These are phyloP conservation scores for Avena sativa DNA, from an alignment of 176 grass and related monocot genomes.

Conservation along the genomic window DNA sequence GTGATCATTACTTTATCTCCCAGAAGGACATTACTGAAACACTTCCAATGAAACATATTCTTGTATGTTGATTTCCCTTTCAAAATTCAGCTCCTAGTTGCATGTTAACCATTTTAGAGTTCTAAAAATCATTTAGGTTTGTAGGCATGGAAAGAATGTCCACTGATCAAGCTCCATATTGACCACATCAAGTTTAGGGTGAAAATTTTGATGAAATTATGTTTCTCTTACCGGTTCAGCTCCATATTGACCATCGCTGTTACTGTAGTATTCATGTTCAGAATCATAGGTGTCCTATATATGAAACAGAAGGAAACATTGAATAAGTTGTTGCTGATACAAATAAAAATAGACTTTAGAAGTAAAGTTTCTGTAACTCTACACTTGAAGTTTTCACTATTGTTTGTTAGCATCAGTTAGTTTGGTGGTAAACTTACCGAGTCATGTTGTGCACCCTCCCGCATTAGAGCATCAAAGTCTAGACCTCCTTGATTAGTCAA, in stretches of 20 bases:
- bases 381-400: background rate
- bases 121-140: constrained; percentile 57
- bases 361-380: background rate
- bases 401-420: background rate
- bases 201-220: background rate
- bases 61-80: constrained; percentile 52
- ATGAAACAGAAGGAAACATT: background rate
- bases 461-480: background rate
- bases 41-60: constrained; percentile 78
- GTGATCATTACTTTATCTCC: constrained; percentile 82
- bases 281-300: background rate
- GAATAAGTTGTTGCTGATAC: background rate
- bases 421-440: background rate
- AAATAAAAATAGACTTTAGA: too few species aligned
- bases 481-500: background rate
- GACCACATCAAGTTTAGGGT: too few species aligned
- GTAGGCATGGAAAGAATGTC: constrained; percentile 90
- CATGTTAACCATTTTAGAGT: constrained; percentile 36
- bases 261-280: background rate
- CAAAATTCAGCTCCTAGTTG: constrained; percentile 30
- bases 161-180: constrained; percentile 70
- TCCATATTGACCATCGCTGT: background rate
- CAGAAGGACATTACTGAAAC: constrained; percentile 74
- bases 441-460: background rate
- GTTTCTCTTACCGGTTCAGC: background rate